Evolutionary conservation across 169 alveolate species (phyloP), one percentile per base, ranked within the genome.

Genomic region (Plasmodium knowlesi): DNA sequence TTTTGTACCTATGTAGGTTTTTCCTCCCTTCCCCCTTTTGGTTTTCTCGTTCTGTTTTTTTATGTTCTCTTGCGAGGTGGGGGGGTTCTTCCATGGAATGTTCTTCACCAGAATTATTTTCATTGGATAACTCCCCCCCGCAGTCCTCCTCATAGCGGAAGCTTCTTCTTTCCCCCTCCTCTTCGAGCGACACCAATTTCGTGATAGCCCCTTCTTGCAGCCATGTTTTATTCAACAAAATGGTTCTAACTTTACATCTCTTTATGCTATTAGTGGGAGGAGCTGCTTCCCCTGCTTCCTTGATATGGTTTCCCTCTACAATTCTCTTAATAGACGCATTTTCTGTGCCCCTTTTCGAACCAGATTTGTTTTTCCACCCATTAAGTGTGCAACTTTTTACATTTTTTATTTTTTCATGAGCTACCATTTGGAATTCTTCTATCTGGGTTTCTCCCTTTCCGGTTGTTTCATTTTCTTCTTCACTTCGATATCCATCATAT

Each of bases 1-100:
- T 89, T 89, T 89, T 89, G 43, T 80, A 89, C 71, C 39, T 37
- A 39, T 41, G 41, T 14, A n/a, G 8, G 16, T 37, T 25, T n/a
- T 43, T 28, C 83, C 0, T 34, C 43, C 8, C 19, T 19, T 19
- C 67, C 9, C n/a, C 32, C 30, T 25, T 19, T 19, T 76, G 54
- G 30, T 37, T 46, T 22, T 81, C n/a, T 39, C 8, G 81, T 82
- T 71, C 61, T 32, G 39, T 32, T 32, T 30, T 0, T 28, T 34
- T 84, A 9, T 5, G 6, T 22, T 22, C 16, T 4, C 67, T 76
- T 76, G 12, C 14, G 28, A n/a, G 6, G n/a, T 34, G 37, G 37
- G 37, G 10, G 2, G 70, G 14, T 16, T 76, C 83, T 32, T 32
- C n/a, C 25, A 19, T 9, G 37, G 37, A 37, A 8, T 67, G 76